Base-by-base conservation (phyloP, 306 rosid species). In the Spatholobus suberectus region DNA sequence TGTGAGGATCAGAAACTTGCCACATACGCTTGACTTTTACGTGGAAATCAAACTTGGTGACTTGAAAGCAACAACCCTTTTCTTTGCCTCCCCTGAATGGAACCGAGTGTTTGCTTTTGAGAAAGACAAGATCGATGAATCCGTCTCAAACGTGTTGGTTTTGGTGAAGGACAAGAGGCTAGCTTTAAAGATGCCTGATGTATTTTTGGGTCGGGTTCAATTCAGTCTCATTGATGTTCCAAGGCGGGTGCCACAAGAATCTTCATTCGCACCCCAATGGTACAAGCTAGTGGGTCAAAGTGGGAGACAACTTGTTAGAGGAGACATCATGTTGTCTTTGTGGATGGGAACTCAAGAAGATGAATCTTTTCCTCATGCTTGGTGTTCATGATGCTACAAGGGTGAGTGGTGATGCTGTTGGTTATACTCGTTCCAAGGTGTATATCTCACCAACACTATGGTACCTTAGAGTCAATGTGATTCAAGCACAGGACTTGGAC, bases 331-430 rank as follows among this genome's bases (percentile, higher is more conserved):
- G 93, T 70, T 90, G 46, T 82, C 83, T 20, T 70, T 80, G 15
- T 90, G 93, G 91, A 84, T 61, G 61, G 93, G 91, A 38, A 88
- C 87, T 54, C 91, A 90, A 8, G 91, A 84, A 15, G 93, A 89
- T 65, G 88, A 86, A 6, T 72, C 23, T 40, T 86, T 77, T 8
- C 70, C 88, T 11, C 32, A 81, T 0, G 78, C 91, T 27, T 84
- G 88, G 86, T 46, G 84, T 76, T 89, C 91, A 2, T n/a, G 78
- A 86, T 65, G 47, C 81, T 0, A 80, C 83, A 0, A 51, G 29
- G 0, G 66, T 82, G 11, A 44, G 24, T 46, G 83, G 63, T 6
- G 75, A 83, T 76, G 27, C 74, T 0, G 24, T 76, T 80, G 38
- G 14, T 34, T 72, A 24, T 26, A 84, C 77, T 38, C 81, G 86